Base-by-base conservation (phyloP, 2,329 filamentous ascomycete species). In the Phyllosticta citrichinensis region DNA sequence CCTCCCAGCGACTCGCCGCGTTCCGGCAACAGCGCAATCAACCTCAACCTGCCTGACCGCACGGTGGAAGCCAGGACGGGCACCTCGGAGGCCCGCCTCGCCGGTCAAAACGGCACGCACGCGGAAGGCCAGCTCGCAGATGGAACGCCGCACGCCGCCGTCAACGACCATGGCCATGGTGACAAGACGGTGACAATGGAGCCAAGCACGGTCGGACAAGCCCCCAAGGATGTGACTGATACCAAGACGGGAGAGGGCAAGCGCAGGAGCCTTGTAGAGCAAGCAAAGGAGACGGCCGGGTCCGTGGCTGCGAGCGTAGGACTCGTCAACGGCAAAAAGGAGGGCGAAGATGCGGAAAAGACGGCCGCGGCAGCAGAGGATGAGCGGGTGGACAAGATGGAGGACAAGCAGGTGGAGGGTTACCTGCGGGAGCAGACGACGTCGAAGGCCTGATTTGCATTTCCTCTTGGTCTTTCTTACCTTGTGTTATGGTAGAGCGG, bases 121-220 rank as follows among this genome's bases (percentile, higher is more conserved):
- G 77, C 77, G 20, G 66, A 70, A 2, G 76, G 76, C 24, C 71
- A 75, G 59, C 67, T 78, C 24, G 70, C 70, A 27, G 65, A 74
- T 0, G 76, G 75, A 40, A 80, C 78, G 2, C 77, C 78, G 6
- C 56, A 74, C 19, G 66, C 67, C 5, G 72, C 74, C 3, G 66
- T 72, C 6, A 72, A 73, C 22, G 68, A 75, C 58, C 74, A 79
- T 62, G 75, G 74, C 14, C 66, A 75, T 62, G 76, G 77, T 57
- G 76, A 77, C 61, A 75, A 75, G 65, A 75, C 75, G 14, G 69
- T 71, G 9, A 74, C 77, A 5, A 78, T 80, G 72, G 78, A 80
- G 64, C 76, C 78, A 14, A 67, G 68, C 57, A 80, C 77, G 11
- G 72, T 80, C 25, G 77, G 77, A 2, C 78, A 80, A 65, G 77